Evolutionary conservation across 306 rosid genomes (phyloP), one percentile per base, ranked within the genome.

Genomic region (Cicer judaicum): DNA sequence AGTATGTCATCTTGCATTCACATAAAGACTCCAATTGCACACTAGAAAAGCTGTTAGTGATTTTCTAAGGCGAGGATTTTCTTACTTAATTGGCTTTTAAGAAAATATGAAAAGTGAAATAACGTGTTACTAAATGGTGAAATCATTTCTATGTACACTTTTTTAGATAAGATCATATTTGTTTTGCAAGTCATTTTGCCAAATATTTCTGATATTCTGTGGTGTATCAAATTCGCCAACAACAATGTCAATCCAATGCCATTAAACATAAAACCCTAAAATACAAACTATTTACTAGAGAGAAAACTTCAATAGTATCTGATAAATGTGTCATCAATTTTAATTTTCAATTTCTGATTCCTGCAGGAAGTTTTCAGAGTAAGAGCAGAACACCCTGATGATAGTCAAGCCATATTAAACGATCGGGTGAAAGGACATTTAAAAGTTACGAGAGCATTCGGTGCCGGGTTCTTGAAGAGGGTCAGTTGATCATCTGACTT

Each of bases 401-500:
- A 88, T 73, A 74, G 73, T 74, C 88, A 85, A 77, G 85, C 89
- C 73, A 36, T 88, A 50, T 77, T 75, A 0, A 86, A 88, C 72
- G 92, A 86, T 75, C 79, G 92, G 79, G 92, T 88, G 72, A 88
- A 88, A 72, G 92, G 89, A 29, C 89, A 86, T 67, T 80, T 88
- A 76, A 88, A 88, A 80, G 92, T 88, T 57, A 88, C 88, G 75
- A 84, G 89, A 77, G 92, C 92, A 15, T 88, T 88, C 69, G 92
- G 92, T 68, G 92, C 92, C 49, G 92, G 92, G 18, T 88, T 88
- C 81, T 62, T 88, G 80, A 88, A 88, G 84, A 84, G 81, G 89
- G 92, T 88, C 79, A 88, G 87, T 81, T 82, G 81, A 75, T 73
- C 64, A 76, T 73, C 53, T 71, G 78, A 79, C 83, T 79, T 81